Evolutionary conservation across 164 flowering plant genomes (phyloP).

Genomic region (Umbellularia californica): DNA sequence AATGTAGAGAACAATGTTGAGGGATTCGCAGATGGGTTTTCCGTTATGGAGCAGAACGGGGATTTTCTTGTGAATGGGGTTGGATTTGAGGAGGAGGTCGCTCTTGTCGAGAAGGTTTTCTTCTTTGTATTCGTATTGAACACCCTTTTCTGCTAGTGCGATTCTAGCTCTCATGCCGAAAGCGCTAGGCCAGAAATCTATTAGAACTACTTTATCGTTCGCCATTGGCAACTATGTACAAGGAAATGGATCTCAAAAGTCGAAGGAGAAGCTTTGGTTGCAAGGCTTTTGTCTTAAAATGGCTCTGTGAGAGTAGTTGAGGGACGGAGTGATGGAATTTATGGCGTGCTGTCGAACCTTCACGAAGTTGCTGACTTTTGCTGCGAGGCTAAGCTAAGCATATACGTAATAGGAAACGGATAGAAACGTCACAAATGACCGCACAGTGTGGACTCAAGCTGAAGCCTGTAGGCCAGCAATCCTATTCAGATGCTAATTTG

Average conservation of each 20-base stretch:
- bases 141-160: conserved; percentile 30
- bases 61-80: conserved; percentile 22
- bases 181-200: conserved; percentile 24
- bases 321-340: neutral
- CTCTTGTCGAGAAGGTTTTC: conserved; percentile 11
- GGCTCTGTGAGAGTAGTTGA: neutral
- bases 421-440: neutral
- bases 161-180: conserved; percentile 34
- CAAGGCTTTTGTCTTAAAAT: neutral
- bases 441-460: neutral
- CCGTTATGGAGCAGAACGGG: conserved; percentile 23
- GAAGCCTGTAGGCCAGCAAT: too few relatives aligned
- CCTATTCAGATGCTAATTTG: neutral
- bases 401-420: neutral
- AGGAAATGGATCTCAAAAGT: neutral
- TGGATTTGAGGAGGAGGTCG: conserved; percentile 14
- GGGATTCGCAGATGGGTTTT: conserved; percentile 22
- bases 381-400: neutral
- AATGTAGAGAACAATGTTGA: conserved; percentile 20
- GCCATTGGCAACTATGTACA: conserved; percentile 12
- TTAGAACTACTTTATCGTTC: conserved; percentile 15
- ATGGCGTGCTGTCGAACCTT: neutral
- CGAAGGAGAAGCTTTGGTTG: neutral
- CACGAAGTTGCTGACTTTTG: neutral
- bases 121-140: conserved; percentile 29